phyloP scores from a whole-genome alignment of 352 stramenopile genomes.

The Hyphochytrium catenoides region DNA sequence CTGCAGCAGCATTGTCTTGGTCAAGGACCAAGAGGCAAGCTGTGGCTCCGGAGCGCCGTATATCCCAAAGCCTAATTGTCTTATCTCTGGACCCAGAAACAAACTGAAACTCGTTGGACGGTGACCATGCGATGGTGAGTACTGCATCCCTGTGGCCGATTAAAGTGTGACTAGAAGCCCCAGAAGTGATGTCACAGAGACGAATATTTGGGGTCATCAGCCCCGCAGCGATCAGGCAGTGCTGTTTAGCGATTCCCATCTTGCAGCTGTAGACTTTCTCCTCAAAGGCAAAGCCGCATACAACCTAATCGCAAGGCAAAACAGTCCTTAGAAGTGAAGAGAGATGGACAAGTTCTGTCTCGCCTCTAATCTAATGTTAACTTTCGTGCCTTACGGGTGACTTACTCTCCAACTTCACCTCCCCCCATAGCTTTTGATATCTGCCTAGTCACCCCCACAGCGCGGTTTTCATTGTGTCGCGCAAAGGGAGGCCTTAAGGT shows the following conservation, averaged over 20 bases:
- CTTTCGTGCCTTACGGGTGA: too few relatives aligned
- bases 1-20: too few relatives aligned
- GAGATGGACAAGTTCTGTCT: too few relatives aligned
- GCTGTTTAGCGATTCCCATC: conserved; percentile 14
- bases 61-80: conserved; percentile 57
- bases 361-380: too few relatives aligned
- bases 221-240: conserved; percentile 35
- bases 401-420: too few relatives aligned
- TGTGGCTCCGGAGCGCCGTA: conserved; percentile 43
- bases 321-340: too few relatives aligned
- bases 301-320: too few relatives aligned
- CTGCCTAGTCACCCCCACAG: too few relatives aligned
- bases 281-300: conserved; percentile 26
- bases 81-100: conserved; percentile 24
- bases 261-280: conserved; percentile 29
- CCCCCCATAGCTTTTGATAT: too few relatives aligned
- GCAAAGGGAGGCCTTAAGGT: too few relatives aligned
- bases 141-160: conserved; percentile 47
- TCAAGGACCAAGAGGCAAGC: conserved; percentile 56
- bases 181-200: conserved; percentile 41
- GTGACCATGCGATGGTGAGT: conserved; percentile 44
- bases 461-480: too few relatives aligned
- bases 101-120: conserved; percentile 34
- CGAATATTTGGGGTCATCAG: conserved; percentile 28
- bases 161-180: conserved; percentile 29